Conservation (phyloP, 345 rosid species). For the Aquilaria yunnanensis region DNA sequence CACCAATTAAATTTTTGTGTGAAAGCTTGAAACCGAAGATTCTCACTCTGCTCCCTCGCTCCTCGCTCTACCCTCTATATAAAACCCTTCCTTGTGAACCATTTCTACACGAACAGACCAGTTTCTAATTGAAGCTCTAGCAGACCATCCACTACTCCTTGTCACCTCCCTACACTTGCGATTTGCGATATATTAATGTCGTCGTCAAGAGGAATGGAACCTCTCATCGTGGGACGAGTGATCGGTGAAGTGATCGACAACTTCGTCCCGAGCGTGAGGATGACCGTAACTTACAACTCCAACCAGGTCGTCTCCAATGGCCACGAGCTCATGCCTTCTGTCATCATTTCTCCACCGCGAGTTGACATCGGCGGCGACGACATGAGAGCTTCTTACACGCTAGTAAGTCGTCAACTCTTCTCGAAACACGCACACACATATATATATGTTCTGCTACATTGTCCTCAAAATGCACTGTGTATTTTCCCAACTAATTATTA, state of each 20-base stretch:
- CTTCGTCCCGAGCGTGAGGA: slow-evolving; percentile 53
- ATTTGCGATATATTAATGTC: no score
- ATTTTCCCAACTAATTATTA: not conserved
- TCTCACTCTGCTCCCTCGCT: no score
- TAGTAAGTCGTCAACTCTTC: slow-evolving; percentile 30
- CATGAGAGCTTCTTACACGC: slow-evolving; percentile 66
- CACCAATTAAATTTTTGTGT: no score
- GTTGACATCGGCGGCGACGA: slow-evolving; percentile 76
- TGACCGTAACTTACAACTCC: slow-evolving; percentile 54
- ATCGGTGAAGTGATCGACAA: slow-evolving; percentile 74
- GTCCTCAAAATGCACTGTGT: not conserved
- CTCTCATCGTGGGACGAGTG: slow-evolving; percentile 58
- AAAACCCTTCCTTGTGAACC: no score
- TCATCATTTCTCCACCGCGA: slow-evolving; percentile 45
- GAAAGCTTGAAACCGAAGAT: no score
- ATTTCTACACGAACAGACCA: no score
- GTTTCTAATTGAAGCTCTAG: no score
- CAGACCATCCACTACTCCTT: no score
- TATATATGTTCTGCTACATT: not conserved
- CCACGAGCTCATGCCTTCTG: slow-evolving; percentile 58
- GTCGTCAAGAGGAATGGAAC: slow-evolving; percentile 43
- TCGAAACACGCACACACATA: not conserved
- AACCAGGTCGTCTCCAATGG: slow-evolving; percentile 69
- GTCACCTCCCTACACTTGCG: no score
- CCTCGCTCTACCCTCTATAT: no score